Evolutionary conservation across 495 filamentous ascomycete species (phyloP), one percentile per base, ranked within the genome.

Genomic region (Talaromyces borbonicus): DNA sequence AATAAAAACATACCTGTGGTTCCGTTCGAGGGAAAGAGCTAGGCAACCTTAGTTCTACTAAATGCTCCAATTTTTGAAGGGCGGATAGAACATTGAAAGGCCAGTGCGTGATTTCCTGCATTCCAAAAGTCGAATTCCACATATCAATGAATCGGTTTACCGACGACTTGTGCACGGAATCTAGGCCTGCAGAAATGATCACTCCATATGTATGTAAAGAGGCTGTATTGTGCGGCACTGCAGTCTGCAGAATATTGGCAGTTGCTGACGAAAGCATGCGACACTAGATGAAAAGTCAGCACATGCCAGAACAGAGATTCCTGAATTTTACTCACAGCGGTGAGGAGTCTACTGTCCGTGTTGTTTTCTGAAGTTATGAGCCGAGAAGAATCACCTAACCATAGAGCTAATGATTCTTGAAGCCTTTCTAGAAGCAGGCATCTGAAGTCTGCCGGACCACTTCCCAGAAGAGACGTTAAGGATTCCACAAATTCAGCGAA

Each of bases 81-180:
- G 70, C 72, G 3, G 49, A 49, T 32, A 63, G 62, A 15, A 86
- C 55, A n/a, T 55, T 47, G 12, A 54, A 43, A 2, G 78, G 67
- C 55, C 75, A 78, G 29, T 63, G 54, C 6, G 78, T 41, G 6
- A 43, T 47, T 6, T 66, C 52, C 47, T 74, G 64, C 26, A 47
- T 51, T 1, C 69, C 75, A 57, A 81, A 83, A 0, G 69, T 78
- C 1, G 62, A 49, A 42, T 77, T 76, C 80, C 81, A 87, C 46
- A 79, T 65, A 5, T 66, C 63, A 19, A 83, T 57, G 23, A 78
- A 74, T 4, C 55, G 50, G 45, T 76, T 79, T 11, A 71, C 67
- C 22, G 78, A 67, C 3, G 56, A 57, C 16, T 66, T 69, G 43
- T 83, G 74, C 8, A 63, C 65, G 30, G 73, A 78, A 33, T 71